Evolutionary conservation across 73 alveolate genomes (phyloP), one percentile per base, ranked within the genome.

Genomic region (Breviolum minutum): DNA sequence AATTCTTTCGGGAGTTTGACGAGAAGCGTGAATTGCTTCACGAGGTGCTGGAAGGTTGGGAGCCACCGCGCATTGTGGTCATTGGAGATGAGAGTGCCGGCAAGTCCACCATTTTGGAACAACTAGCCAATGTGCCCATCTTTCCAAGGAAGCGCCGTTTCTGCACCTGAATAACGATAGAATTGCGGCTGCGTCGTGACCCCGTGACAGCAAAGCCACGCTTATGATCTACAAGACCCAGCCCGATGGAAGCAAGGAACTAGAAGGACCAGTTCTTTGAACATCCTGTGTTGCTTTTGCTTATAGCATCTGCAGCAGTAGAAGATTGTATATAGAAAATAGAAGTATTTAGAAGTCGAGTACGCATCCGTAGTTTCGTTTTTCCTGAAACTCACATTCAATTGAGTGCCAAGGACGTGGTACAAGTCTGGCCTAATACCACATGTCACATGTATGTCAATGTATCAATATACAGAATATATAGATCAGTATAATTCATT

Each of bases 81-180:
- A 29, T 90, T 19, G 97, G 97, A 16, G 88, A 90, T n/a, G 87
- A 89, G 87, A 89, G 87, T 63, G 86, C 96, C 7, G 96, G 96
- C 30, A 89, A 89, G 74, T 68, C 87, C 29, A 89, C 96, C 24
- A n/a, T 89, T 19, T 54, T 89, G 63, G 96, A 89, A 63, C 77
- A 66, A 74, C 63, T 89, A 73, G 87, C 87, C n/a, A 70, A n/a
- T 61, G 22, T 69, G 30, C 74, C 96, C 30, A 54, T 89, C 30
- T 89, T 89, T 14, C 87, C 96, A 14, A 48, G 96, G 62, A 70
- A 70, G 9, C 61, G 20, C 70, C 60, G 64, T 6, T 73, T 30
- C 79, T 71, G 97, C 87, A 90, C 88, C 13, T 88, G 87, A 76
- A 4, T 90, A 60, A 77, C 97, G 0, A 40, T 70, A 12, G 79